Base-by-base conservation (phyloP, 768 basidiomycete genomes). In the Leucosporidium yakuticum region DNA sequence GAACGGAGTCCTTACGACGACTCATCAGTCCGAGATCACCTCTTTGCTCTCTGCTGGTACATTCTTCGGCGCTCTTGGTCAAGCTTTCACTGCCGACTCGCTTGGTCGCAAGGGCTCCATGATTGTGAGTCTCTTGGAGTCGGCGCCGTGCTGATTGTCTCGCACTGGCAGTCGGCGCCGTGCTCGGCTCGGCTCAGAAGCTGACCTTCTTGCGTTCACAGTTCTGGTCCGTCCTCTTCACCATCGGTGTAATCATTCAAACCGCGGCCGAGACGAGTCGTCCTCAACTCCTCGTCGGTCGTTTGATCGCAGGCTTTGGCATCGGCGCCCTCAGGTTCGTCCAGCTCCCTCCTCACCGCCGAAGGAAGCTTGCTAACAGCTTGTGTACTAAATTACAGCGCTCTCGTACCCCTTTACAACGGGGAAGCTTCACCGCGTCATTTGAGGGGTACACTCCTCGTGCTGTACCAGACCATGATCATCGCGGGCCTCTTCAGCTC, bases 371-470 rank as follows among this genome's bases (percentile, higher is more conserved):
- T n/a, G n/a, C n/a, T n/a, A n/a, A n/a, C n/a, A n/a, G n/a, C n/a
- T n/a, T n/a, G n/a, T n/a, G n/a, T n/a, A n/a, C n/a, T n/a, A n/a
- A n/a, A n/a, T n/a, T n/a, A n/a, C 4, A 70, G 67, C n/a, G 77
- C 74, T 29, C 59, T 89, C 84, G 77, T 76, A 9, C 79, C 77
- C 15, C 70, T 90, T 11, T 90, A 89, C 77, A 88, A 87, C 70
- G 88, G 88, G 49, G 88, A 90, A 78, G 87, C 88, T 0, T 84
- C 88, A 0, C 89, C 89, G 0, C 88, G 88, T 74, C 82, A 84
- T 1, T 81, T 90, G 65, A 84, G 89, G 75, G 89, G 88, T 12
- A 84, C 86, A 25, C 84, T 82, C 15, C 79, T 91, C 34, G 87
- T 88, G 2, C 79, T 90, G 23, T 90, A 90, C 74, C 88, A 90